Conservation (phyloP, 1,139 yeast species). For the Fermentozyma sake region DNA sequence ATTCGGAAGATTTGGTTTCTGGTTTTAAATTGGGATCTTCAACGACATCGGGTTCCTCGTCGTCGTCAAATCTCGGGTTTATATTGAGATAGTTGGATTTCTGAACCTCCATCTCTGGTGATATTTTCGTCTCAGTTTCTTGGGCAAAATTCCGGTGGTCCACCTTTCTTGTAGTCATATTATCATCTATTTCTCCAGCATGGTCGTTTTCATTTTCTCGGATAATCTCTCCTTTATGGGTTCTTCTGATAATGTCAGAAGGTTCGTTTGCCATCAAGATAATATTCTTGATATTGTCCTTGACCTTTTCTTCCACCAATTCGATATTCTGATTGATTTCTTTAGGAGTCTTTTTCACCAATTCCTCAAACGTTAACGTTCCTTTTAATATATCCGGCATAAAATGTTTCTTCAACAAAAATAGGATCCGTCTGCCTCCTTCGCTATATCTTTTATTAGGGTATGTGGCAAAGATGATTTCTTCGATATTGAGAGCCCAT, state of each 20-base stretch:
- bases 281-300: conserved; percentile 23
- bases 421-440: conserved; percentile 40
- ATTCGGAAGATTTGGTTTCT: conserved; percentile 5
- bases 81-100: conserved; percentile 9
- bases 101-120: conserved; percentile 3
- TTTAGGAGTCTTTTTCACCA: conserved; percentile 57
- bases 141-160: conserved; percentile 38
- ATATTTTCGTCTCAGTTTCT: conserved; percentile 1
- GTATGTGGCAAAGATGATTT: conserved; percentile 26
- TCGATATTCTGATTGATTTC: conserved; percentile 73
- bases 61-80: conserved; percentile 16
- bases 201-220: conserved; percentile 23
- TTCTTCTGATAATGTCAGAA: conserved; percentile 49
- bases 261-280: conserved; percentile 14
- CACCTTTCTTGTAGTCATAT: conserved; percentile 36
- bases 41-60: conserved; percentile 9
- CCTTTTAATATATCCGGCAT: conserved; percentile 48
- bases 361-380: conserved; percentile 42
- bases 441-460: conserved; percentile 32
- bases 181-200: conserved; percentile 24
- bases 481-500: conserved; percentile 42
- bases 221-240: conserved; percentile 84
- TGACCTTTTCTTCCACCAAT: conserved; percentile 66
- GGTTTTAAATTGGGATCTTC: conserved; percentile 3
- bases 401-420: conserved; percentile 32